Evolutionary conservation across 148 eudicot genomes (phyloP), one percentile per base, ranked within the genome.

Genomic region (Amaranthus cruentus): DNA sequence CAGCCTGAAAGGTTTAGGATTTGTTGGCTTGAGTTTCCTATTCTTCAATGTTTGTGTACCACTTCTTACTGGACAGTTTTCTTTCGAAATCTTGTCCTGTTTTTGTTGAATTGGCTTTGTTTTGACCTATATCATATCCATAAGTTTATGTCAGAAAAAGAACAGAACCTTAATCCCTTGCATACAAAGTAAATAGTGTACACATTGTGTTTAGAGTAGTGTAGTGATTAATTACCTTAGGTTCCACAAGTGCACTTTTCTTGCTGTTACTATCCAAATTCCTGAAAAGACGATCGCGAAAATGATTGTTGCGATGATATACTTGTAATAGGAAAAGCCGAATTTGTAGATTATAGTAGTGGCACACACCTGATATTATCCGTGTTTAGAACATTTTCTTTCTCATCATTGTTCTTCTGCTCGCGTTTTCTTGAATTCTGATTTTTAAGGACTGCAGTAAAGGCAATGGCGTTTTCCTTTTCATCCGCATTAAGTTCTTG

Each of bases 1-100:
- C 51, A 95, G 90, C 83, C 93, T 86, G 73, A 95, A 95, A 44
- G 98, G 98, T 82, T 88, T 95, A 21, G 93, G 90, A 75, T 86
- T 84, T 71, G 97, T 91, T 10, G 88, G 83, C 84, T 91, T 95
- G 44, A 88, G 92, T 78, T 88, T 95, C 71, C 65, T 90, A 62
- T 79, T 77, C 83, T 87, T 90, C 77, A 79, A 55, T 57, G 69
- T 92, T 70, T 83, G 85, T 58, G 76, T 79, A 68, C 58, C 77
- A 52, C 61, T 66, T 10, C 71, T 76, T 18, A 80, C 69, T 62
- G 84, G 50, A 50, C 73, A 62, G 66, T 73, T 81, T 66, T 82
- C 90, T 76, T 92, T 92, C 78, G 68, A 49, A 49, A 62, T 74
- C 77, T 75, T 84, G 9, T 78, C 84, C 48, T 42, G 62, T 15